Evolutionary conservation across 73 alveolate genomes (phyloP).

Genomic region (Effrenium voratum): DNA sequence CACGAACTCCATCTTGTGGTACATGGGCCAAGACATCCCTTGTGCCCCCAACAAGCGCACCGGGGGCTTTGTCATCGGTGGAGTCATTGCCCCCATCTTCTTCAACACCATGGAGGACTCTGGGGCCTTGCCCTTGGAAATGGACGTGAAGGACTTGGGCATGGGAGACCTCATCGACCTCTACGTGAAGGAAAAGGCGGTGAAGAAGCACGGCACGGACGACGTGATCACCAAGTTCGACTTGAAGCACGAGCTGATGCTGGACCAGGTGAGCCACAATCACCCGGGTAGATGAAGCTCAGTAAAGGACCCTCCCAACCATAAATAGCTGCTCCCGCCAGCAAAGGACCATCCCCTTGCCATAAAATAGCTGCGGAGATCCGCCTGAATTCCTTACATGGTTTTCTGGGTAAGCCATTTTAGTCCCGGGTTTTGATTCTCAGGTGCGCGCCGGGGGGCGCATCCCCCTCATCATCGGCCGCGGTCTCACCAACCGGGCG

Average conservation of each 20-base stretch:
- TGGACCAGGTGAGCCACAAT: constrained; percentile 92
- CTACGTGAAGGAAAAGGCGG: constrained; percentile 55
- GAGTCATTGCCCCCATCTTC: constrained; percentile 85
- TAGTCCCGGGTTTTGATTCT: too few relatives aligned
- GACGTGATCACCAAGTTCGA: constrained; percentile 64
- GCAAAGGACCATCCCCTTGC: too few relatives aligned
- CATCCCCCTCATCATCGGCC: constrained; percentile 89
- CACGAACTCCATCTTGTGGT: constrained; percentile 90
- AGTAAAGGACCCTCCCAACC: too few relatives aligned
- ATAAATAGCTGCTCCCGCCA: too few relatives aligned
- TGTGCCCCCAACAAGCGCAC: constrained; percentile 94
- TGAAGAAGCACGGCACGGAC: constrained; percentile 82
- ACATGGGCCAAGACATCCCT: constrained; percentile 94
- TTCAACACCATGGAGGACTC: constrained; percentile 94
- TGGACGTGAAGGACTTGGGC: constrained; percentile 86
- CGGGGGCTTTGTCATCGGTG: constrained; percentile 90
- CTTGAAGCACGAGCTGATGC: constrained; percentile 82
- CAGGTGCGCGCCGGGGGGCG: constrained; percentile 93
- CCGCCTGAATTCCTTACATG: too few relatives aligned
- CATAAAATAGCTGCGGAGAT: too few relatives aligned
- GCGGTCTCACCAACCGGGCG: constrained; percentile 90
- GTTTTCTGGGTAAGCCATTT: too few relatives aligned
- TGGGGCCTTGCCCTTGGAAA: constrained; percentile 87
- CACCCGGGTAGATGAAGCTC: too few relatives aligned
- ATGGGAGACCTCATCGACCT: constrained; percentile 91